phyloP scores from a whole-genome alignment of 805 yeast species.

The Sugiyamaella boreocaroliniensis region DNA sequence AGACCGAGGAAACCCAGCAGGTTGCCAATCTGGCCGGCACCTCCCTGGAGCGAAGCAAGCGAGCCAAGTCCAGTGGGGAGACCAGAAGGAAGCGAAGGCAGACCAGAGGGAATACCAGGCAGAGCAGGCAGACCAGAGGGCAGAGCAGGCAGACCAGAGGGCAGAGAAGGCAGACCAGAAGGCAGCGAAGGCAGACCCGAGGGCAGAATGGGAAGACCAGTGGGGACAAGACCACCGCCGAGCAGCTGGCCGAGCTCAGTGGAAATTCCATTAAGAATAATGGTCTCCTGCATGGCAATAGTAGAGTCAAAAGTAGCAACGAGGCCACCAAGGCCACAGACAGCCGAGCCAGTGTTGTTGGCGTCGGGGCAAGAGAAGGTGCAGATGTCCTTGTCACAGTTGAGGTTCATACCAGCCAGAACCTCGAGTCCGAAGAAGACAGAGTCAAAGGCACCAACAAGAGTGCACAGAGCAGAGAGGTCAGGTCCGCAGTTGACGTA shows the following conservation, averaged over 20 bases:
- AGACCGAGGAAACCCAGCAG: not conserved
- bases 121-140: conserved; percentile 4
- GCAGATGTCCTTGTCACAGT: conserved; percentile 12
- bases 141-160: not conserved
- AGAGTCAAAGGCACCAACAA: conserved; percentile 14
- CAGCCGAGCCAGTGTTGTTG: conserved; percentile 1
- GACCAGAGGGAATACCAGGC: not conserved
- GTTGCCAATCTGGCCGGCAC: not conserved
- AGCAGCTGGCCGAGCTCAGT: not conserved
- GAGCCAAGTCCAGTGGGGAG: conserved; percentile 1
- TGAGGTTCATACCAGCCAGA: conserved; percentile 11
- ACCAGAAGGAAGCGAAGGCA: conserved; percentile 1
- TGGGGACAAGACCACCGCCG: conserved; percentile 1
- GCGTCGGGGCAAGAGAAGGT: conserved; percentile 12
- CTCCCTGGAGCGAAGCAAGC: not conserved
- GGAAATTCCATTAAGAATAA: conserved; percentile 1
- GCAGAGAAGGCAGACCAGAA: conserved; percentile 2
- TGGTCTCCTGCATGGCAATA: conserved; percentile 7
- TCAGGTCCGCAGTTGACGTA: conserved; percentile 9
- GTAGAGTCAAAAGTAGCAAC: conserved; percentile 7
- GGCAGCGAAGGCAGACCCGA: conserved; percentile 1
- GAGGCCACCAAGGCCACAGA: conserved; percentile 2
- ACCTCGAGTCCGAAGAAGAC: conserved; percentile 13
- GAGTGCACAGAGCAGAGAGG: conserved; percentile 8
- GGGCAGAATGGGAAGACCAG: conserved; percentile 1